These are phyloP conservation scores for Fusarium mangiferae DNA, from an alignment of 2,329 filamentous ascomycete species.

Conservation along the genomic window DNA sequence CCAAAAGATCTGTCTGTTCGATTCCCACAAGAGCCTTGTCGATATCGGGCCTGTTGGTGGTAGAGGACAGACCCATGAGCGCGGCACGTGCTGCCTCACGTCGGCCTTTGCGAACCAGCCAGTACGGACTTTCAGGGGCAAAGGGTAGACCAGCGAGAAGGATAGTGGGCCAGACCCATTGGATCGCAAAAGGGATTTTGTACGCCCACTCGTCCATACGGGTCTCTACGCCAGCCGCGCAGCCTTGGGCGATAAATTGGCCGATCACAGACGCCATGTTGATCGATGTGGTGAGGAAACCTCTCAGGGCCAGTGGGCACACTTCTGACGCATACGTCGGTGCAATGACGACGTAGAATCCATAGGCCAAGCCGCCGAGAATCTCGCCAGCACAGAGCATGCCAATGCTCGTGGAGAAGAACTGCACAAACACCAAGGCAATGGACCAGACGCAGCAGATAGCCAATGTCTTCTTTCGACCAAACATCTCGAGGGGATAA, in stretches of 20 bases:
- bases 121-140: conserved; percentile 50
- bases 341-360: not conserved
- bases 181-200: conserved; percentile 51
- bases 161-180: conserved; percentile 50
- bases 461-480: not conserved
- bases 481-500: not conserved
- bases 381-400: not conserved
- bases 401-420: not conserved
- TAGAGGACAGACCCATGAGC: conserved; percentile 44
- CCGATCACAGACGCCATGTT: conserved; percentile 57
- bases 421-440: not conserved
- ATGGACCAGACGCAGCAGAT: not conserved
- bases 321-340: conserved; percentile 58
- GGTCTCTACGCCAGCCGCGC: conserved; percentile 44
- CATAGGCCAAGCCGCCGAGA: not conserved
- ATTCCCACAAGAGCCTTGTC: conserved; percentile 70
- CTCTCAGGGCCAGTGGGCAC: conserved; percentile 52
- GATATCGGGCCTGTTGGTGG: conserved; percentile 55
- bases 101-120: conserved; percentile 43
- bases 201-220: conserved; percentile 46
- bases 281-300: conserved; percentile 53
- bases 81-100: conserved; percentile 42
- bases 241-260: conserved; percentile 46
- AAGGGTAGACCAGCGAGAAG: conserved; percentile 43
- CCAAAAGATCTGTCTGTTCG: conserved; percentile 62